Base-by-base conservation (phyloP, 495 filamentous ascomycete genomes). In the Podospora anserina region DNA sequence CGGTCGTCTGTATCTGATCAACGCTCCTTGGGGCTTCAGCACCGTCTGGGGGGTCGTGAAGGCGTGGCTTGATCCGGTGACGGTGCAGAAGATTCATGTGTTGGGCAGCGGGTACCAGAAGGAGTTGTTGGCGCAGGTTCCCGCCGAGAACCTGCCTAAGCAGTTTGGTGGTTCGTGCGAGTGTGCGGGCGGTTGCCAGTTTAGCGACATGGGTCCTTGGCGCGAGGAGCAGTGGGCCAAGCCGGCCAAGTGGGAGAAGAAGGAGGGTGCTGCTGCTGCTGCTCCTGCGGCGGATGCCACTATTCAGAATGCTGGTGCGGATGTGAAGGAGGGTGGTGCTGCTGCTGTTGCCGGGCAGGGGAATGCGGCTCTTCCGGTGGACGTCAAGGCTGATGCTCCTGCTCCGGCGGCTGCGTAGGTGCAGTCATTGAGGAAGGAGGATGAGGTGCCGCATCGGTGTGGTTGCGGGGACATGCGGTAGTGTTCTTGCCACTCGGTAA, bases 161-260 rank as follows among this genome's bases (percentile, higher is more conserved):
- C 81, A 88, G 71, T 96, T 97, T 73, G 96, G 96, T 61, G 95
- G 95, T 39, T 82, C 76, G 19, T 99, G 95, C 79, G 72, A 89
- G 63, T 99, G 95, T 77, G 78, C 83, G 53, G 93, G 92, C 61
- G 94, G 95, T 49, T 99, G 95, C 80, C 81, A 85, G 77, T 76
- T 97, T 67, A 96, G 92, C 78, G 95, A 99, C 73, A 87, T 86
- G 68, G 95, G 95, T 60, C 95, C 95, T 59, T 99, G 95, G 95
- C 87, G 90, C 69, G 95, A 98, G 70, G 69, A 87, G 23, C 78
- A 93, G 78, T 95, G 88, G 87, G 81, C 86, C 20, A 86, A 81
- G 66, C 80, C 89, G 23, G 86, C 91, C 67, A 89, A 91, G 79
- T 94, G 90, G 91, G 88, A 84, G 78, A 71, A 72, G 73, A 69